phyloP scores from a whole-genome alignment of 805 yeast genomes.

The Wickerhamomyces subpelliculosus region DNA sequence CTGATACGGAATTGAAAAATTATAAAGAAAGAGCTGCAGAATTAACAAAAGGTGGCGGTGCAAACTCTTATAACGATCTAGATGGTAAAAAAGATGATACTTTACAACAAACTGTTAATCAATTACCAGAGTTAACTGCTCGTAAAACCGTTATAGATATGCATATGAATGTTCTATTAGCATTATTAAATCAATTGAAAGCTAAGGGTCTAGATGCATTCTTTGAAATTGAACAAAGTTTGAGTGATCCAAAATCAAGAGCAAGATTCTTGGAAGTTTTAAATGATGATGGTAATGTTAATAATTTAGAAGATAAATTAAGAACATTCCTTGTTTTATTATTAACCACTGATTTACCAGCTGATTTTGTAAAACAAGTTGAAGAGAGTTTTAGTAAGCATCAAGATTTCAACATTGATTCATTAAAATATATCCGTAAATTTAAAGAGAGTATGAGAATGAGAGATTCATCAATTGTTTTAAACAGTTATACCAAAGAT shows the following conservation, averaged over 20 bases:
- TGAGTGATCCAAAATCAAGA: constrained; percentile 47
- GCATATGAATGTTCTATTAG: constrained; percentile 93
- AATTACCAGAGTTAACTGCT: constrained; percentile 85
- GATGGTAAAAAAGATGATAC: constrained; percentile 56
- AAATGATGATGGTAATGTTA: constrained; percentile 38
- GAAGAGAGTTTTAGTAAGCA: constrained; percentile 51
- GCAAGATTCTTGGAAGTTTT: constrained; percentile 55
- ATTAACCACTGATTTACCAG: constrained; percentile 43
- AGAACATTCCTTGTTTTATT: constrained; percentile 82
- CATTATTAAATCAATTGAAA: constrained; percentile 75
- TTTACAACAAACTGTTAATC: constrained; percentile 76
- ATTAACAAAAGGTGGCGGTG: constrained; percentile 67
- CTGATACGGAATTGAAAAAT: constrained; percentile 71
- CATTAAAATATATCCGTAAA: constrained; percentile 70
- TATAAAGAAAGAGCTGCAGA: constrained; percentile 88
- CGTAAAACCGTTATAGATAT: constrained; percentile 85
- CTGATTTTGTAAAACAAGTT: constrained; percentile 49
- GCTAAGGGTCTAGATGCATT: constrained; percentile 84
- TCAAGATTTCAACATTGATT: constrained; percentile 52
- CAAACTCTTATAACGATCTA: constrained; percentile 66
- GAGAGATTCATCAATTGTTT: constrained; percentile 30
- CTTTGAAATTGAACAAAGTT: constrained; percentile 89
- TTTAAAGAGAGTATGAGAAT: constrained; percentile 71
- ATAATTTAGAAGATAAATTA: constrained; percentile 75
- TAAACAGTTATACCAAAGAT: constrained; percentile 26